These are phyloP conservation scores for Cryptosporidium canis DNA, from an alignment of 169 alveolate species.

Conservation along the genomic window DNA sequence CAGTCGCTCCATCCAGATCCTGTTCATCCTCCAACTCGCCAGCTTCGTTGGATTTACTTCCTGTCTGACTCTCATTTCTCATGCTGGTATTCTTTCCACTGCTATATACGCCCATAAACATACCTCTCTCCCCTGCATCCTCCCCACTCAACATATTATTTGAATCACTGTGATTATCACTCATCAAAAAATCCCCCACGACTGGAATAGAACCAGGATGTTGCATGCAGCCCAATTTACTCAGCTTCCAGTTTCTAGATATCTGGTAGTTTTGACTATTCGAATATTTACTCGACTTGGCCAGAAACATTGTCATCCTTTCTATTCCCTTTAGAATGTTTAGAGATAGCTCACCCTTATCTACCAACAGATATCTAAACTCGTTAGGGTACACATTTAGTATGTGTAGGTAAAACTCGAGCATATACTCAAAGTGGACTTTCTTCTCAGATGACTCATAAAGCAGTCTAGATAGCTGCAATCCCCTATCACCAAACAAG, in stretches of 20 bases:
- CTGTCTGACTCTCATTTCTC: neutral
- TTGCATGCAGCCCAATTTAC: neutral
- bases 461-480: conserved; percentile 9
- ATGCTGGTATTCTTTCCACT: neutral
- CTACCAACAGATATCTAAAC: neutral
- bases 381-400: neutral
- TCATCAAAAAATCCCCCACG: neutral
- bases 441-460: neutral
- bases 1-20: neutral
- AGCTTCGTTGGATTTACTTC: neutral
- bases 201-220: neutral
- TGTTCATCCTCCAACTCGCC: neutral
- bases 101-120: neutral
- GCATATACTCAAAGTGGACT: neutral
- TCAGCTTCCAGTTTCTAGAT: neutral
- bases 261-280: neutral
- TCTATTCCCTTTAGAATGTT: conserved; percentile 34
- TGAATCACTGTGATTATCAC: neutral
- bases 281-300: neutral
- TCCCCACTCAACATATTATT: neutral
- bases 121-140: neutral
- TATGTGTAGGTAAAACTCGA: conserved; percentile 41
- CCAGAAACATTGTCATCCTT: neutral
- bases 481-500: neutral
- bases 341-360: neutral